These are phyloP conservation scores for Paracorniculantispora psalliotae DNA, from an alignment of 2,329 filamentous ascomycete species.

Conservation along the genomic window DNA sequence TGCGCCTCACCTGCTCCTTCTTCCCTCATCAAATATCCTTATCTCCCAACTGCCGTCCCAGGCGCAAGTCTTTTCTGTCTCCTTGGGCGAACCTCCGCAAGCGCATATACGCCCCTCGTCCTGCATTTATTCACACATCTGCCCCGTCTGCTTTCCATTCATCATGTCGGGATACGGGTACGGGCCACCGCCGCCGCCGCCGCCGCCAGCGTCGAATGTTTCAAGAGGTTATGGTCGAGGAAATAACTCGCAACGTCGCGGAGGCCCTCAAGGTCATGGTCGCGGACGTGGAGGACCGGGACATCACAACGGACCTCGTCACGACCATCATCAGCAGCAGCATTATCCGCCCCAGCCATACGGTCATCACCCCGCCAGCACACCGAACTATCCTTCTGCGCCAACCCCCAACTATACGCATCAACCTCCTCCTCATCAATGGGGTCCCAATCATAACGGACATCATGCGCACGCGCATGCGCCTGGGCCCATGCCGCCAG, in stretches of 20 bases:
- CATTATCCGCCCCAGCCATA: no score
- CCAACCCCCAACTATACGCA: constrained; percentile 33
- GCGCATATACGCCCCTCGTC: neutral
- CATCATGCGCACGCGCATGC: constrained; percentile 41
- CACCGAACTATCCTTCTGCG: constrained; percentile 31
- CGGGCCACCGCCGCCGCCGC: constrained; percentile 49
- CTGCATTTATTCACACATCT: neutral
- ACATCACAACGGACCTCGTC: constrained; percentile 33
- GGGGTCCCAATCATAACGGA: constrained; percentile 35
- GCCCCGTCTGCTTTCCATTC: neutral
- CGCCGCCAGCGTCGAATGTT: constrained; percentile 29
- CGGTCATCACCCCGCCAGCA: constrained; percentile 25
- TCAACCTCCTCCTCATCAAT: constrained; percentile 34
- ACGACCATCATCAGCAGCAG: constrained; percentile 38
- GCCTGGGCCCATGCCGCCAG: constrained; percentile 43
- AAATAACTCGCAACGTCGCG: constrained; percentile 22
- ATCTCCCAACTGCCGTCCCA: neutral
- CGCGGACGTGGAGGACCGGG: constrained; percentile 36
- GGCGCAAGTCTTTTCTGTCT: neutral
- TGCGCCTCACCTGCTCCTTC: neutral
- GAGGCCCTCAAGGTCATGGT: constrained; percentile 24
- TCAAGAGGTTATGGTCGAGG: constrained; percentile 35
- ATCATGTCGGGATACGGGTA: constrained; percentile 49
- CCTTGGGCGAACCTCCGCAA: neutral
- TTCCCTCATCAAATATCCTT: neutral